Evolutionary conservation across 2,329 filamentous ascomycete species (phyloP), one percentile per base, ranked within the genome.

Genomic region (Neopestalotiopsis clavispora): DNA sequence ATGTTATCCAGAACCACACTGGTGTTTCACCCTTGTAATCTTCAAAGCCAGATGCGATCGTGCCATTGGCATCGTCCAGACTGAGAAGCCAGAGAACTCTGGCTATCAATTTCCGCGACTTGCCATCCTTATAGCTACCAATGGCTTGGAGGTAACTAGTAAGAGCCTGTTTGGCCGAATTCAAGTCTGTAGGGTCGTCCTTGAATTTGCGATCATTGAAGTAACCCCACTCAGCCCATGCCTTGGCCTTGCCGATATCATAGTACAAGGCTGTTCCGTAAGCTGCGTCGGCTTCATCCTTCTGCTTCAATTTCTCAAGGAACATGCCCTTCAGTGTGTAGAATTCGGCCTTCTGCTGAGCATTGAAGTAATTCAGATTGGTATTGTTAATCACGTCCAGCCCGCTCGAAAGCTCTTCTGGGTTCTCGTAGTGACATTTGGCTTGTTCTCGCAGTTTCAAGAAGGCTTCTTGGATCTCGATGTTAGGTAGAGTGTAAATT

Each of bases 241-340:
- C 96, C 82, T 99, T 99, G 4, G 96, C 93, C 64, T 97, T 89
- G 74, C 94, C 92, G 74, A 99, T 94, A 75, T 99, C 97, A 75
- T 97, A 98, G 83, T 95, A 98, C 70, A 99, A 82, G 0, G 96
- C 97, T 65, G 95, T 97, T 64, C 96, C 96, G 78, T 97, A 99
- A 0, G 97, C 95, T 69, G 94, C 92, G 74, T 97, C 95, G 4
- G 96, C 95, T 70, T 99, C 96, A 3, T 93, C 92, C 78, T 94
- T 94, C 75, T 98, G 93, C 68, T 91, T 91, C 10, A 99, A 87
- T 80, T 97, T 98, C 78, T 97, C 96, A 59, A 98, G 84, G 85
- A 99, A 99, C 96, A 99, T 99, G 71, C 96, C 96, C 86, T 99
- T 99, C 67, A 99, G 88, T 0, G 96, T 99, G 84, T 98, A 99